phyloP scores from a whole-genome alignment of 495 filamentous ascomycete species.

The Aspergillus olivimuriae region DNA sequence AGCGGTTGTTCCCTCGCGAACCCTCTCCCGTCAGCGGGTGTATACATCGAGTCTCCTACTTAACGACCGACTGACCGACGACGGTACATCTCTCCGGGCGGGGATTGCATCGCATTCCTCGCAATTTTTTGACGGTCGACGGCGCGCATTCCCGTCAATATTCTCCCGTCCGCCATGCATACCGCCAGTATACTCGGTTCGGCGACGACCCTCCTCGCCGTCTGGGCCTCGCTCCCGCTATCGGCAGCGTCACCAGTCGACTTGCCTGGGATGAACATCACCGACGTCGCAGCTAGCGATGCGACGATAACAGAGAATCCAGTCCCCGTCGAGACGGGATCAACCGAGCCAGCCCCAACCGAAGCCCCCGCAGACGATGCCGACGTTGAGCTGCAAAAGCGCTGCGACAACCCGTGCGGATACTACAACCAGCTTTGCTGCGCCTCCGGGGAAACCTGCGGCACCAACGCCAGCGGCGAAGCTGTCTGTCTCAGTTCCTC shows the following conservation, averaged over 20 bases:
- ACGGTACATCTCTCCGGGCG: too few species aligned
- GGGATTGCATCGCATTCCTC: not conserved
- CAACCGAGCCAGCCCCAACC: too few species aligned
- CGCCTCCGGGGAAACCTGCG: constrained; percentile 49
- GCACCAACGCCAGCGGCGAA: constrained; percentile 49
- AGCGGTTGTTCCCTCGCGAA: not conserved
- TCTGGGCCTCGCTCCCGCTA: constrained; percentile 19
- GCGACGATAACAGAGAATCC: constrained; percentile 13
- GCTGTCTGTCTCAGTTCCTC: constrained; percentile 41
- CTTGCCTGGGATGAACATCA: too few species aligned
- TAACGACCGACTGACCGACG: too few species aligned
- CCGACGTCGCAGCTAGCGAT: too few species aligned
- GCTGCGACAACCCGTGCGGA: constrained; percentile 64
- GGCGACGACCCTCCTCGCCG: constrained; percentile 21
- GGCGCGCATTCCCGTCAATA: not conserved
- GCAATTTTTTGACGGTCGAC: not conserved
- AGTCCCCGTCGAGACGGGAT: too few species aligned
- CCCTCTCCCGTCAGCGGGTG: not conserved
- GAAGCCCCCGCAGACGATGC: too few species aligned
- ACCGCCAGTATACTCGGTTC: constrained; percentile 19
- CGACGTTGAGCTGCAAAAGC: constrained; percentile 37
- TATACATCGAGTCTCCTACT: not conserved
- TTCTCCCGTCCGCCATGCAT: constrained; percentile 25
- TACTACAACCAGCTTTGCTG: constrained; percentile 65
- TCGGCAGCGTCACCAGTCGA: constrained; percentile 33